Conservation (phyloP, 768 basidiomycete genomes). For the Suillus paluster region DNA sequence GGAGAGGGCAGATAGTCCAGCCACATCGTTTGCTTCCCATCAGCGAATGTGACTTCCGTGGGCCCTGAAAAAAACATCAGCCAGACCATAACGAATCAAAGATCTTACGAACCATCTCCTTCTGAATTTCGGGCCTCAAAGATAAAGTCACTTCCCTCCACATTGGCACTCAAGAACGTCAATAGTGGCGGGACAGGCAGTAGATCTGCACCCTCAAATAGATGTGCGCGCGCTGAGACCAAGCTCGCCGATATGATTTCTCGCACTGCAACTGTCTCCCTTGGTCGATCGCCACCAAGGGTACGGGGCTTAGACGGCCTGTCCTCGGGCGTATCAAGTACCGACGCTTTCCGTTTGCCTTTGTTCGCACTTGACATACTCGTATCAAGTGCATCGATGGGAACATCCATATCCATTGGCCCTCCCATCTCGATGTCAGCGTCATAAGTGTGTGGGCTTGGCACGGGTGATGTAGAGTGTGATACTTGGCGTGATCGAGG, state of each 20-base stretch:
- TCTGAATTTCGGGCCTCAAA: constrained; percentile 84
- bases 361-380: constrained; percentile 34
- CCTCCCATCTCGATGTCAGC: constrained; percentile 46
- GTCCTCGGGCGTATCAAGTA: constrained; percentile 44
- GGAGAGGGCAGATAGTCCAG: constrained; percentile 84
- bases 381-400: constrained; percentile 56
- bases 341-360: constrained; percentile 58
- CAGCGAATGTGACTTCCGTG: constrained; percentile 68
- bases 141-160: constrained; percentile 70
- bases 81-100: neutral
- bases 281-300: constrained; percentile 67
- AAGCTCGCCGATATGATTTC: constrained; percentile 48
- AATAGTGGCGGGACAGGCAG: constrained; percentile 60
- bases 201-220: constrained; percentile 24
- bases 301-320: constrained; percentile 51
- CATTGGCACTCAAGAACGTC: constrained; percentile 57
- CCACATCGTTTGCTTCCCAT: constrained; percentile 79
- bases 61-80: constrained; percentile 44
- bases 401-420: constrained; percentile 56
- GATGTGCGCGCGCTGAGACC: constrained; percentile 21
- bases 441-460: constrained; percentile 54
- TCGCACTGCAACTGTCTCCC: constrained; percentile 54
- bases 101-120: constrained; percentile 51
- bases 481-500: constrained; percentile 31
- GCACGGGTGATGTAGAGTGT: constrained; percentile 48